These are phyloP conservation scores for Nicotiana otophora DNA, from an alignment of 257 asterid genomes.

Conservation along the genomic window DNA sequence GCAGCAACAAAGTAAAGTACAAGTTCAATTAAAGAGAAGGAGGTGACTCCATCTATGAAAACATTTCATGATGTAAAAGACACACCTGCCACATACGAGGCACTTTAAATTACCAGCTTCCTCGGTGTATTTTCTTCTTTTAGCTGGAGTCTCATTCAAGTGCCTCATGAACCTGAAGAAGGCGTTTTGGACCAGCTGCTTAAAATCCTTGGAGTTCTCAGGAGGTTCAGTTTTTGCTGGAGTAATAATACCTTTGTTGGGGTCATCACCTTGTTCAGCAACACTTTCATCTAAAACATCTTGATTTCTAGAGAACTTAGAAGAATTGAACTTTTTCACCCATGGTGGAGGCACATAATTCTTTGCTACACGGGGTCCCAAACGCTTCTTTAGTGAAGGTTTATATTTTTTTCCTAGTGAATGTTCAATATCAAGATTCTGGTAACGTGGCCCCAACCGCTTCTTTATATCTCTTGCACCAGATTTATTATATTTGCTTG, in stretches of 20 bases:
- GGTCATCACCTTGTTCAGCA: conserved; percentile 32
- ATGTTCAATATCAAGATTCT: conserved; percentile 45
- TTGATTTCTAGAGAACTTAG: conserved; percentile 13
- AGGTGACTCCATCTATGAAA: conserved; percentile 33
- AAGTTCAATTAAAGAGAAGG: conserved; percentile 23
- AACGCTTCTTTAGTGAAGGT: conserved; percentile 45
- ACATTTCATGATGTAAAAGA: conserved; percentile 36
- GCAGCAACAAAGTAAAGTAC: conserved; percentile 10
- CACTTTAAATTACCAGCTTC: conserved; percentile 64
- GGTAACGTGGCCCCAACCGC: conserved; percentile 50
- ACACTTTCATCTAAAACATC: conserved; percentile 26
- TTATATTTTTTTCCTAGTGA: conserved; percentile 31
- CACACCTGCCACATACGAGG: conserved; percentile 72
- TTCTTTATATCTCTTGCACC: conserved; percentile 48
- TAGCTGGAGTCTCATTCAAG: conserved; percentile 44
- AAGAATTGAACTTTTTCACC: conserved; percentile 34
- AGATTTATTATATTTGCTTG: conserved; percentile 22
- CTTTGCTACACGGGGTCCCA: conserved; percentile 45
- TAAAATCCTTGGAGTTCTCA: conserved; percentile 63
- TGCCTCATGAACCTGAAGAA: conserved; percentile 64
- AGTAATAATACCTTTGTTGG: conserved; percentile 23
- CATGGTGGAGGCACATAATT: conserved; percentile 36
- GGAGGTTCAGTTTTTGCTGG: conserved; percentile 44
- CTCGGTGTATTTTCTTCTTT: conserved; percentile 43
- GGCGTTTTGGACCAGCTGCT: conserved; percentile 52